A percentile compares a stretch with the other conserved stretches of the same genome.
These are phyloP conservation scores for Skeletonema potamos DNA, from an alignment of 108 stramenopile genomes.

Conservation along the genomic window DNA sequence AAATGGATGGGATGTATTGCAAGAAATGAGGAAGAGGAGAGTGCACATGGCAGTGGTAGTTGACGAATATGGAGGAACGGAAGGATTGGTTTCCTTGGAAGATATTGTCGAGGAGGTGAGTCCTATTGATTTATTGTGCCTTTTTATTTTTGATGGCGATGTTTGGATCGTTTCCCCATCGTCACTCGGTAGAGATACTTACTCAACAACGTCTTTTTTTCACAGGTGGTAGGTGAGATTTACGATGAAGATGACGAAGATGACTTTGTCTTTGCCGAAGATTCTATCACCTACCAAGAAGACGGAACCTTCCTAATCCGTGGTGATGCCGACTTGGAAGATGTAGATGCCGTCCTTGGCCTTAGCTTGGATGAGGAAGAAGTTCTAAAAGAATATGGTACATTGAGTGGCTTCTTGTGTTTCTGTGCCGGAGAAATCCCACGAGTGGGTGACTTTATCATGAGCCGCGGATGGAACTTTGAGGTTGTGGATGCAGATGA, in stretches of 20 bases:
- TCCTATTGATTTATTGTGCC: constrained; percentile 38
- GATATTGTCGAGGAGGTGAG: constrained; percentile 96
- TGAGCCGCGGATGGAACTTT: constrained; percentile 91
- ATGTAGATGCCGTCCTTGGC: constrained; percentile 86
- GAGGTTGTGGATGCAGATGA: constrained; percentile 87
- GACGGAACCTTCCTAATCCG: constrained; percentile 89
- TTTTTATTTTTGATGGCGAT: background rate
- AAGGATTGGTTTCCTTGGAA: constrained; percentile 95
- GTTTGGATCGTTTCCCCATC: too few relatives aligned
- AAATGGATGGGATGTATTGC: constrained; percentile 93
- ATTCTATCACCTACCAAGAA: constrained; percentile 86
- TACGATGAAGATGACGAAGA: constrained; percentile 93
- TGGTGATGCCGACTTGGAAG: constrained; percentile 94
- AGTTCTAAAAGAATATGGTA: constrained; percentile 89
- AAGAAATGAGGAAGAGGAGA: constrained; percentile 94
- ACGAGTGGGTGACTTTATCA: constrained; percentile 84
- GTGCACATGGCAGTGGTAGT: constrained; percentile 98
- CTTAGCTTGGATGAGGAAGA: constrained; percentile 85
- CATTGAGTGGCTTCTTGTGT: constrained; percentile 91
- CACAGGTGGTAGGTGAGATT: constrained; percentile 76
- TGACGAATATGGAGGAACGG: constrained; percentile 97
- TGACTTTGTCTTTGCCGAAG: constrained; percentile 84
- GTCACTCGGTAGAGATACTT: too few relatives aligned
- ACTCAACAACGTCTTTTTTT: background rate
- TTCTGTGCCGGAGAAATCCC: constrained; percentile 96